Evolutionary conservation across 257 asterid species (phyloP).

Genomic region (Nemophila menziesii): DNA sequence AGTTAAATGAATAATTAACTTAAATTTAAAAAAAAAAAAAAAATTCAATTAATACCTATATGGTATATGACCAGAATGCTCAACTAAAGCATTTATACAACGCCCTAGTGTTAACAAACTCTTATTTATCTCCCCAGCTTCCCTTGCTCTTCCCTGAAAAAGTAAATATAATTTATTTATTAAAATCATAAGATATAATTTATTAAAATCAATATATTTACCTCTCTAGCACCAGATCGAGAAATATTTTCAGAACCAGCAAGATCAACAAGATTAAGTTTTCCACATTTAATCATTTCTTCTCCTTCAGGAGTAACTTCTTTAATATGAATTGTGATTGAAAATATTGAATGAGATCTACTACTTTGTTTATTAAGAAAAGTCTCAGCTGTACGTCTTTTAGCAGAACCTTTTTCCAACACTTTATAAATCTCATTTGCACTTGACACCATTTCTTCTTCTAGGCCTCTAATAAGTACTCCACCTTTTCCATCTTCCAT

Average conservation of each 20-base stretch:
- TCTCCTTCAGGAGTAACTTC: slow-evolving; percentile 30
- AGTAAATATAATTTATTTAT: not conserved
- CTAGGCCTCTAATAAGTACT: slow-evolving; percentile 40
- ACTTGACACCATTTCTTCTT: slow-evolving; percentile 34
- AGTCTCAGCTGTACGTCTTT: slow-evolving; percentile 36
- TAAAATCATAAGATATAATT: not conserved
- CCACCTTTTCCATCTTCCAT: slow-evolving; percentile 56
- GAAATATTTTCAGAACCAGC: slow-evolving; percentile 59
- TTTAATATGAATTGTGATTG: slow-evolving; percentile 37
- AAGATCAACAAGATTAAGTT: slow-evolving; percentile 47
- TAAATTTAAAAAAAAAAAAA: too few species aligned
- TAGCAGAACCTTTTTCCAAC: slow-evolving; percentile 40
- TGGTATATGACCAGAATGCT: slow-evolving; percentile 46
- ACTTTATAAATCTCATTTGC: slow-evolving; percentile 34
- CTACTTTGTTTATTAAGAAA: slow-evolving; percentile 48
- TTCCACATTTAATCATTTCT: slow-evolving; percentile 44
- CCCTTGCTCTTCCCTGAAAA: slow-evolving; percentile 49
- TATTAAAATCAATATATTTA: not conserved
- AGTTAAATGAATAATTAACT: not conserved
- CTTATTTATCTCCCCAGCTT: slow-evolving; percentile 61
- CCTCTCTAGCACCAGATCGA: slow-evolving; percentile 50
- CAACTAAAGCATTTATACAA: slow-evolving; percentile 43
- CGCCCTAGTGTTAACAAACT: slow-evolving; percentile 58
- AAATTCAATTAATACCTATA: slow-evolving; percentile 24
- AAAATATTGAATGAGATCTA: slow-evolving; percentile 47